Evolutionary conservation across 1,139 yeast species (phyloP), one percentile per base, ranked within the genome.

Genomic region (Geotrichum klebahnii): DNA sequence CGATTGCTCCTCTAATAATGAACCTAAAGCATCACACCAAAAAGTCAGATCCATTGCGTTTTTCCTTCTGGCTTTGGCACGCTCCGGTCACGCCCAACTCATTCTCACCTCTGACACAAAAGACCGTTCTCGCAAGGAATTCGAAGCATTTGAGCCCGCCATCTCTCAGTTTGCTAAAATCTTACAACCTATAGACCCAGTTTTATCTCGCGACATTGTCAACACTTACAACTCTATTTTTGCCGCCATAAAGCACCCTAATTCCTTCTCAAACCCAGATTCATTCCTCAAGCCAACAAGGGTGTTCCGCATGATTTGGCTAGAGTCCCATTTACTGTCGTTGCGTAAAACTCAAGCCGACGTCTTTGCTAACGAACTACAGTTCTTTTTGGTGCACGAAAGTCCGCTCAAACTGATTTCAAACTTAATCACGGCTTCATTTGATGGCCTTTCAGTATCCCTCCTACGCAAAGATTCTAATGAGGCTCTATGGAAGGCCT

Each of bases 371-470:
- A 52, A 56, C 22, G 69, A 67, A 52, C 53, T 67, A 8, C 59
- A 59, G 23, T 49, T 61, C 20, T 44, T 64, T 34, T 53, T 68
- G 56, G 61, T 61, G 29, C 59, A 60, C 33, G 64, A 61, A 36
- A 58, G 62, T 12, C 55, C 62, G 2, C 53, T 59, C 5, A 59
- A 61, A 2, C 53, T 67, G 3, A 57, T 64, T 14, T 62, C 61
- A 32, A 65, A 65, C 38, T 59, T 70, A 14, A 54, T 67, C 16
- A 53, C 64, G 5, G 64, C 71, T 3, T 57, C 69, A 1, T 67
- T 70, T 51, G 73, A 69, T 52, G 64, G 69, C 26, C 58, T 64
- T 12, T 67, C 69, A 8, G 60, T 56, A 3, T 55, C 69, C 3
- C 57, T 61, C 29, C 56, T 59, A 43, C 52, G 63, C 10, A 64